Evolutionary conservation across 78 protist genomes (phyloP), one percentile per base, ranked within the genome.

Genomic region (Dictyostelium brefeldianum): DNA sequence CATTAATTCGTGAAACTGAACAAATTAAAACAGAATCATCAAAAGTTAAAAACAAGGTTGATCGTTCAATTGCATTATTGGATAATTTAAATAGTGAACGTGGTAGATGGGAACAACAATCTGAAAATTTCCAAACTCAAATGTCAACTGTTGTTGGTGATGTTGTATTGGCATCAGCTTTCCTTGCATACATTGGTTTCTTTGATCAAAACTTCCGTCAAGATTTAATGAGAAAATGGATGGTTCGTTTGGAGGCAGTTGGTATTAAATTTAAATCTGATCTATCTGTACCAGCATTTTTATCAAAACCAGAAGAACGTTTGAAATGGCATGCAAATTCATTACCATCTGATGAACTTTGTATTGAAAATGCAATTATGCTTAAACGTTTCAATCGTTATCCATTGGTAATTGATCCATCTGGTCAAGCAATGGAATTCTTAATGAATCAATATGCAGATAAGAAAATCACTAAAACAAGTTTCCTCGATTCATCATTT

Each of bases 321-420:
- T 81, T 79, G 1, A 31, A 27, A 41, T 97, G 99, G 99, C 87
- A 78, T 31, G 95, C 96, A 57, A 69, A 73, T 62, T 96, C 97
- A 0, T 98, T 99, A 18, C 99, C 99, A 20, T 81, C 36, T 20
- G 99, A 99, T 93, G 95, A 83, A 27, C 90, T 99, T 69, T 98
- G 98, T 79, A 64, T 90, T 17, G 99, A 98, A 83, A 99, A 99
- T 89, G 99, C 99, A 10, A 87, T 98, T 64, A 95, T 99, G 97
- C 80, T 98, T 41, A 69, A 80, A 54, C 59, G 99, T 18, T 98
- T 96, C 96, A 96, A 98, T 36, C 92, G 99, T 22, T 99, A 98
- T 78, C 99, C 99, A 29, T 97, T 99, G 62, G 94, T 99, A 22
- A 94, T 99, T 90, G 99, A 99, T 95, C 99, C 99, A 47, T 78